Base-by-base conservation (phyloP, 805 yeast genomes). In the Isabelozyma pseudorhagii region DNA sequence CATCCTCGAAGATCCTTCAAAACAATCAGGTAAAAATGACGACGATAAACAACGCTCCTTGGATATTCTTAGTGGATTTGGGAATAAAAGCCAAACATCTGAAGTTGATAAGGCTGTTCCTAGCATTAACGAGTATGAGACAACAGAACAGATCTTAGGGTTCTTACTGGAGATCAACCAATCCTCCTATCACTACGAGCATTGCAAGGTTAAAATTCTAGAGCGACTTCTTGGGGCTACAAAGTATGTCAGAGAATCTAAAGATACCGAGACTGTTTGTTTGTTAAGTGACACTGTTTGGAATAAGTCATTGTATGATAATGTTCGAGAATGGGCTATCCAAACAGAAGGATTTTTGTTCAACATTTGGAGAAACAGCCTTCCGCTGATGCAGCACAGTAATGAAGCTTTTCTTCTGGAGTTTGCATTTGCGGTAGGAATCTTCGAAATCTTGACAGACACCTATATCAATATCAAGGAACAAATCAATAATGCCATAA, bases 361-460 rank as follows among this genome's bases (percentile, higher is more conserved):
- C 31, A 47, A 52, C 8, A 15, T 39, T 3, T 50, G 57, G 34
- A 46, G 44, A 13, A 13, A 38, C 14, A 25, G 42, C 3, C 7
- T 27, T 14, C 18, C 17, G 4, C 21, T 25, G 4, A 14, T 21
- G 1, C 25, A 40, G 4, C 17, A 10, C 21, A 21, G 18, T 8
- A 8, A 28, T n/a, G 18, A 42, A n/a, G 11, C 31, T 11, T 21
- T 40, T 6, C 5, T 43, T 15, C 43, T 55, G n/a, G 46, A 53
- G 39, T 45, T 68, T 13, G 52, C 57, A 1, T 58, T 71, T 15
- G 59, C 74, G 1, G 61, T 75, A 3, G 65, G 81, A 1, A 55
- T 79, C 2, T 73, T 64, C 53, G 87, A 83, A 51, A 54, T 80
- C 0, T 55, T 81, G 10, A 66, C 77, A 0, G 81, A 83, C 54